phyloP scores from a whole-genome alignment of 768 basidiomycete species.

The Boletus rubescentipes region DNA sequence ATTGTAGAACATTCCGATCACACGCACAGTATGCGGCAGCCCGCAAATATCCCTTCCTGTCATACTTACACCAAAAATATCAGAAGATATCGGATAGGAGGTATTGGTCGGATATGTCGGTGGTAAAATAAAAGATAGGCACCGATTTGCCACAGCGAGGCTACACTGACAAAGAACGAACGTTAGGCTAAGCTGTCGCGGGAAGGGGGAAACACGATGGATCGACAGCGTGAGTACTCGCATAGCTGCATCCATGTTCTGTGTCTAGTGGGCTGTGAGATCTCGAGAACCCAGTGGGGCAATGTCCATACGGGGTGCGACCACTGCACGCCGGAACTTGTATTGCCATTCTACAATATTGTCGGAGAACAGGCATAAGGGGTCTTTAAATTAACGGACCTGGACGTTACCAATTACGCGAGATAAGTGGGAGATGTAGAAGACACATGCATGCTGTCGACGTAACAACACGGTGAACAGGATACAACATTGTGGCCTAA shows the following conservation, averaged over 20 bases:
- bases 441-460: conserved; percentile 23
- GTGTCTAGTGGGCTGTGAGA: conserved; percentile 15
- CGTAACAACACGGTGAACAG: conserved; percentile 23
- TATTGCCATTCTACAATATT: conserved; percentile 8
- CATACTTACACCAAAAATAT: not conserved
- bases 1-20: conserved; percentile 17
- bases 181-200: conserved; percentile 15
- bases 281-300: conserved; percentile 11
- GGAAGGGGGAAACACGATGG: conserved; percentile 9
- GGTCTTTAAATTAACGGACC: conserved; percentile 16
- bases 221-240: conserved; percentile 15
- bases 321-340: conserved; percentile 2
- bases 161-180: conserved; percentile 9
- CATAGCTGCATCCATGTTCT: not conserved
- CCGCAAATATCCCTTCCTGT: conserved; percentile 7
- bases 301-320: not conserved
- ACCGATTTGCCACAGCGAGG: conserved; percentile 16
- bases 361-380: conserved; percentile 1
- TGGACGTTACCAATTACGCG: conserved; percentile 19
- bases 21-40: conserved; percentile 14
- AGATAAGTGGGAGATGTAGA: conserved; percentile 8
- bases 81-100: conserved; percentile 22
- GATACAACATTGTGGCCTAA: conserved; percentile 5
- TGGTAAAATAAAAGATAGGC: conserved; percentile 21
- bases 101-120: conserved; percentile 13